Percentiles rank a stretch among this genome's conserved stretches.
These are phyloP conservation scores for Obba rivulosa DNA, from an alignment of 768 basidiomycete species.

Conservation along the genomic window DNA sequence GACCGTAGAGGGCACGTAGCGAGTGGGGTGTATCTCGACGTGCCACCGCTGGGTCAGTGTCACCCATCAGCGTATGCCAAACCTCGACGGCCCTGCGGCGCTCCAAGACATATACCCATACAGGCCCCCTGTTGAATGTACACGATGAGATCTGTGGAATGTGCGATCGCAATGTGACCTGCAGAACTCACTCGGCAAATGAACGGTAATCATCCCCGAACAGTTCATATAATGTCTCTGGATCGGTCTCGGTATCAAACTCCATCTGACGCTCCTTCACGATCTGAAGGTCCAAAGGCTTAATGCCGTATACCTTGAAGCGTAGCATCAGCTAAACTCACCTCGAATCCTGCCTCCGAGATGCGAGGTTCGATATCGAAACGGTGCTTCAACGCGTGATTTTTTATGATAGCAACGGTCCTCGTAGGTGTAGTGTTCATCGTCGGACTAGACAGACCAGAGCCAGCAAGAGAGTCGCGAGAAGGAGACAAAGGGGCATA, in stretches of 20 bases:
- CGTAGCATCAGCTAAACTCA: slow-evolving; percentile 27
- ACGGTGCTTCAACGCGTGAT: slow-evolving; percentile 64
- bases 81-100: slow-evolving; percentile 77
- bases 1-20: slow-evolving; percentile 67
- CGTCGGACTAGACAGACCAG: too few relatives aligned
- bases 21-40: slow-evolving; percentile 52
- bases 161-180: not conserved
- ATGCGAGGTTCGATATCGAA: slow-evolving; percentile 80
- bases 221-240: slow-evolving; percentile 71
- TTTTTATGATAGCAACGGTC: slow-evolving; percentile 82
- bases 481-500: slow-evolving; percentile 6
- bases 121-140: slow-evolving; percentile 53
- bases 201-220: slow-evolving; percentile 75
- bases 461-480: too few relatives aligned
- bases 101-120: slow-evolving; percentile 91
- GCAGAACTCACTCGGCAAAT: slow-evolving; percentile 66
- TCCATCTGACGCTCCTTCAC: slow-evolving; percentile 88
- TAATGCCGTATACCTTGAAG: slow-evolving; percentile 1
- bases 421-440: slow-evolving; percentile 31
- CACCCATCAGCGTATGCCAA: slow-evolving; percentile 72
- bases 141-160: not conserved
- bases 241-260: slow-evolving; percentile 79
- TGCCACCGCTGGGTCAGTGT: slow-evolving; percentile 54
- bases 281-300: slow-evolving; percentile 40
- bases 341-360: slow-evolving; percentile 79